These are phyloP conservation scores for Lactifluus hygrophoroides DNA, from an alignment of 768 basidiomycete genomes.

Conservation along the genomic window DNA sequence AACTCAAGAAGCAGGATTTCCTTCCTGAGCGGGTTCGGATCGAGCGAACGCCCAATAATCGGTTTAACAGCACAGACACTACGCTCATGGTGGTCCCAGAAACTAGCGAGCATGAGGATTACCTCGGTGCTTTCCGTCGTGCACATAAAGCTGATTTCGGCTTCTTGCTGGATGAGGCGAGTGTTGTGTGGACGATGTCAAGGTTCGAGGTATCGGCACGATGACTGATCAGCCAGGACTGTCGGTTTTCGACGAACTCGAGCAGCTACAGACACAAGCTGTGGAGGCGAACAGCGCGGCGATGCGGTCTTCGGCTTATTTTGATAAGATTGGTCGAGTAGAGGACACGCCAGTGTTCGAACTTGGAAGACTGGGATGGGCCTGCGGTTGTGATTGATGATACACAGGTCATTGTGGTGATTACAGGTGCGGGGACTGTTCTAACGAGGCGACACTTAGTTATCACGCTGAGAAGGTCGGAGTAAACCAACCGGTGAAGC, in stretches of 20 bases:
- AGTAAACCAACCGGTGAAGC: neutral
- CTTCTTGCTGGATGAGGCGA: slow-evolving; percentile 79
- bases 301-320: slow-evolving; percentile 63
- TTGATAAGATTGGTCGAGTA: slow-evolving; percentile 70
- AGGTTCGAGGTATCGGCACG: slow-evolving; percentile 86
- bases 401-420: slow-evolving; percentile 90
- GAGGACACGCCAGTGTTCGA: slow-evolving; percentile 73
- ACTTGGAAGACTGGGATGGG: slow-evolving; percentile 59
- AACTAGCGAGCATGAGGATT: slow-evolving; percentile 53
- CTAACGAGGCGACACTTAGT: slow-evolving; percentile 63
- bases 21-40: slow-evolving; percentile 57
- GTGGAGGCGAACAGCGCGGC: slow-evolving; percentile 39
- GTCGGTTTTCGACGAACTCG: slow-evolving; percentile 71
- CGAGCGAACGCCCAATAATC: slow-evolving; percentile 86
- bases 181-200: slow-evolving; percentile 88
- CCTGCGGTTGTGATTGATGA: slow-evolving; percentile 94
- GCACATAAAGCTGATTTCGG: slow-evolving; percentile 86
- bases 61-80: slow-evolving; percentile 91
- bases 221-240: slow-evolving; percentile 76
- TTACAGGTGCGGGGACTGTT: slow-evolving; percentile 60
- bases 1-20: slow-evolving; percentile 78
- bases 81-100: slow-evolving; percentile 74
- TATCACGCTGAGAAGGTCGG: slow-evolving; percentile 33
- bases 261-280: slow-evolving; percentile 36
- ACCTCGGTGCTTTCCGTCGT: slow-evolving; percentile 69